phyloP scores from a whole-genome alignment of 2,329 filamentous ascomycete genomes.

The Cercospora berteroae region DNA sequence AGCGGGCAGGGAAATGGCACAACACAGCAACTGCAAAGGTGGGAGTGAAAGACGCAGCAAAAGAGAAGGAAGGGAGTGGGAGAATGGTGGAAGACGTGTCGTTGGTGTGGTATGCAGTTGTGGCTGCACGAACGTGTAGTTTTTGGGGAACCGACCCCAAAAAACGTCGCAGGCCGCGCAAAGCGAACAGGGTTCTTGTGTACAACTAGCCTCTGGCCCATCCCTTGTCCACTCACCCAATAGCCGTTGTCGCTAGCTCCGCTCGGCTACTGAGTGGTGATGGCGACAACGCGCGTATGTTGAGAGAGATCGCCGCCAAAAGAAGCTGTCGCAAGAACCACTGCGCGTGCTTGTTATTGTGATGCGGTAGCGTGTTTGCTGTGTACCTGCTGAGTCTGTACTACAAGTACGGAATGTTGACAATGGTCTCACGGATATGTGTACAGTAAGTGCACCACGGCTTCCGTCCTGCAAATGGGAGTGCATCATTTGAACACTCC shows the following conservation, averaged over 20 bases:
- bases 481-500: neutral
- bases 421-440: neutral
- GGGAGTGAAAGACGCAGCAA: neutral
- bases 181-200: neutral
- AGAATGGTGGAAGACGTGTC: neutral
- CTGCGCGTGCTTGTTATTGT: neutral
- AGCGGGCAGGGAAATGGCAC: neutral
- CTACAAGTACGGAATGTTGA: neutral
- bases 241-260: neutral
- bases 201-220: neutral
- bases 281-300: neutral
- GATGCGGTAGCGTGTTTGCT: no score
- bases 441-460: neutral
- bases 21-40: neutral
- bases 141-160: neutral
- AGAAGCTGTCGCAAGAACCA: neutral
- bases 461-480: neutral
- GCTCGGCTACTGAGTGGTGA: neutral
- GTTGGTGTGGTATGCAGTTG: neutral
- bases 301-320: neutral
- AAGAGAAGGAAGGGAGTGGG: neutral
- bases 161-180: neutral
- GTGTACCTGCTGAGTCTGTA: no score
- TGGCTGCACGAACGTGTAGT: neutral
- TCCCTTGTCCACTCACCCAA: neutral